Percentiles rank a stretch among this genome's conserved stretches.
Evolutionary conservation across 2,329 filamentous ascomycete genomes (phyloP).

Genomic region (Periconia sp.): DNA sequence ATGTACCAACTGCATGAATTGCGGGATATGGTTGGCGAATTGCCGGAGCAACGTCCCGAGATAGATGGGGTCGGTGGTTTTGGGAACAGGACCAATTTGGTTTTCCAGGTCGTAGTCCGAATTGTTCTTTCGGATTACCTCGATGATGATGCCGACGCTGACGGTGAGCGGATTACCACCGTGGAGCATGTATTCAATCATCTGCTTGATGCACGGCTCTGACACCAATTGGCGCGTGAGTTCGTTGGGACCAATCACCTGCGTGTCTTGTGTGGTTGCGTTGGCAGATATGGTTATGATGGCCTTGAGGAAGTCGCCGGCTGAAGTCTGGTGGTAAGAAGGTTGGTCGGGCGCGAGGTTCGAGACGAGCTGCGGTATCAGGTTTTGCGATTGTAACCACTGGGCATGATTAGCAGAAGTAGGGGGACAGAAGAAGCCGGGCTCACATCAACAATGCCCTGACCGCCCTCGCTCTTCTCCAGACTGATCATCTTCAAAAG

Average conservation of each 20-base stretch:
- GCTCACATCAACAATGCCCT: constrained; percentile 89
- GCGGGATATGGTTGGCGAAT: constrained; percentile 88
- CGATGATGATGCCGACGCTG: constrained; percentile 95
- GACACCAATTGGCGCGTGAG: constrained; percentile 95
- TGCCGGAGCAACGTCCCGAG: constrained; percentile 86
- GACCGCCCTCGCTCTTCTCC: constrained; percentile 88
- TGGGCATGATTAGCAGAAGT: constrained; percentile 44
- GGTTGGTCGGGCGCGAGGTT: constrained; percentile 85
- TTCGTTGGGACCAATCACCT: constrained; percentile 98
- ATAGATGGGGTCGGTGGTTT: constrained; percentile 94
- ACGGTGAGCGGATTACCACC: constrained; percentile 95
- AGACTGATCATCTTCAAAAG: constrained; percentile 95
- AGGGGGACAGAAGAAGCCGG: background rate
- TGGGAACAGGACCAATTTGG: constrained; percentile 76
- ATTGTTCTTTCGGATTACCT: constrained; percentile 99
- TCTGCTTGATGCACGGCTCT: constrained; percentile 76
- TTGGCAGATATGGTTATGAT: constrained; percentile 99
- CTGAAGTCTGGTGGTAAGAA: constrained; percentile 92
- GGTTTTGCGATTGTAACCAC: constrained; percentile 90
- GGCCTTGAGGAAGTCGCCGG: constrained; percentile 96
- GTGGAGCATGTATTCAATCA: constrained; percentile 90
- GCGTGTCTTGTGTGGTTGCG: constrained; percentile 95
- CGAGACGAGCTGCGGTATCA: constrained; percentile 85
- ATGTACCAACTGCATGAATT: constrained; percentile 91
- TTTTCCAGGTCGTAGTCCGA: constrained; percentile 97